Evolutionary conservation across 1,284 basidiomycete genomes (phyloP), one percentile per base, ranked within the genome.

Genomic region (Agroathelia rolfsii): DNA sequence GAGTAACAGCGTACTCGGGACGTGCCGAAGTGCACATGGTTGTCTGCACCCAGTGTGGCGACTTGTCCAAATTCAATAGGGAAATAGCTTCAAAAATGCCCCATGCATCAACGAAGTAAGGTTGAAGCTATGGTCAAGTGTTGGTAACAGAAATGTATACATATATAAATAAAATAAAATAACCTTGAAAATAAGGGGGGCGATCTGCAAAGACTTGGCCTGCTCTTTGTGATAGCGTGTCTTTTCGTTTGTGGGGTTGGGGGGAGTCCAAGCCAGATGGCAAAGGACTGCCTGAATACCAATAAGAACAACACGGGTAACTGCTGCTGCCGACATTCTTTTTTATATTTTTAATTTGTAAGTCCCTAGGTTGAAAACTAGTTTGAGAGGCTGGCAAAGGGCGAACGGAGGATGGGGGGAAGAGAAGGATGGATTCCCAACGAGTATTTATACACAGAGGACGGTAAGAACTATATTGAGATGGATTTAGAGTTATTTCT

Each of bases 171-270:
- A n/a, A 8, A 26, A 6, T 16, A 4, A 15, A 42, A 44, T 20
- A 41, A 69, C 74, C 52, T 67, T 69, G 55, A 77, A 74, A 6
- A 77, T 55, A 5, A 66, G 41, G 3, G 74, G 71, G 0, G 72
- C 75, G 17, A 76, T 68, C 37, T 69, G 69, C 22, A 76, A 58
- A 34, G 70, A 56, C 43, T 60, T 66, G 24, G 62, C 53, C 44
- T 70, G 66, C 11, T 71, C 58, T 0, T 64, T 70, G 46, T 76
- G 69, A 42, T 73, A 76, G 3, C 72, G 57, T 7, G 56, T 58
- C 35, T 69, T 72, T 23, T 48, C 38, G 0, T 61, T 63, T 0
- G 72, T 72, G 6, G 67, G 69, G 46, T 76, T 74, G 0, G 75
- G 75, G 1, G 75, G 70, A 0, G 69, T 70, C 44, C 61, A 72